phyloP scores from a whole-genome alignment of 352 stramenopile genomes.

The Phytophthora meadii region DNA sequence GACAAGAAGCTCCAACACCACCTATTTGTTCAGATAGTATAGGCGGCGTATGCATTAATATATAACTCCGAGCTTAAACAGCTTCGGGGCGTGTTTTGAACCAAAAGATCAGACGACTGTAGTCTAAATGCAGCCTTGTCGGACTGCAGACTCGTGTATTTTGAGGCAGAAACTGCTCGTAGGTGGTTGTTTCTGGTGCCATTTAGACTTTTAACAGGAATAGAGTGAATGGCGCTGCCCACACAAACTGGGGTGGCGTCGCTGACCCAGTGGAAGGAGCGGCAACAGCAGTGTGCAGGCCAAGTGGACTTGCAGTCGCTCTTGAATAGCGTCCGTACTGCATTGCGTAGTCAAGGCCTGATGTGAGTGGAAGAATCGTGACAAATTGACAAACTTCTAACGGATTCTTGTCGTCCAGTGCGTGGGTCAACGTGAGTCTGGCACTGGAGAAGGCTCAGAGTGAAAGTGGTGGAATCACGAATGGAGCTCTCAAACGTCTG shows the following conservation, averaged over 20 bases:
- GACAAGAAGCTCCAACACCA: slow-evolving; percentile 6
- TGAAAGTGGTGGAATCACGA: slow-evolving; percentile 53
- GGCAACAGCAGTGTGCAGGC: slow-evolving; percentile 71
- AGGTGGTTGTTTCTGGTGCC: slow-evolving; percentile 8
- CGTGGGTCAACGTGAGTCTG: slow-evolving; percentile 60
- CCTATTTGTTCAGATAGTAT: slow-evolving; percentile 5
- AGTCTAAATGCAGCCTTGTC: slow-evolving; percentile 18
- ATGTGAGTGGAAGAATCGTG: slow-evolving; percentile 39
- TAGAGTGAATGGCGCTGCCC: slow-evolving; percentile 31
- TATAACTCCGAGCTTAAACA: slow-evolving; percentile 10
- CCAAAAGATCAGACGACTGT: background rate
- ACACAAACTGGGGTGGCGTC: slow-evolving; percentile 44
- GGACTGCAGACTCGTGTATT: slow-evolving; percentile 3
- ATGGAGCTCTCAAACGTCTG: slow-evolving; percentile 62
- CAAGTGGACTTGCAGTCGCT: slow-evolving; percentile 63
- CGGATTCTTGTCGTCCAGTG: slow-evolving; percentile 26
- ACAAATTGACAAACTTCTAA: too few species aligned
- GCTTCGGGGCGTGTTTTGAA: slow-evolving; percentile 1
- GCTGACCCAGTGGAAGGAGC: slow-evolving; percentile 74
- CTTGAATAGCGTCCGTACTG: slow-evolving; percentile 46
- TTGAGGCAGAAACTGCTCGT: slow-evolving; percentile 8
- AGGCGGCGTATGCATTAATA: slow-evolving; percentile 33
- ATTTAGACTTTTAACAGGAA: slow-evolving; percentile 19
- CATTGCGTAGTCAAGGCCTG: slow-evolving; percentile 53
- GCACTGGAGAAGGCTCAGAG: slow-evolving; percentile 54